Evolutionary conservation across 2,329 filamentous ascomycete species (phyloP).

Genomic region (Phialemonium atrogriseum): DNA sequence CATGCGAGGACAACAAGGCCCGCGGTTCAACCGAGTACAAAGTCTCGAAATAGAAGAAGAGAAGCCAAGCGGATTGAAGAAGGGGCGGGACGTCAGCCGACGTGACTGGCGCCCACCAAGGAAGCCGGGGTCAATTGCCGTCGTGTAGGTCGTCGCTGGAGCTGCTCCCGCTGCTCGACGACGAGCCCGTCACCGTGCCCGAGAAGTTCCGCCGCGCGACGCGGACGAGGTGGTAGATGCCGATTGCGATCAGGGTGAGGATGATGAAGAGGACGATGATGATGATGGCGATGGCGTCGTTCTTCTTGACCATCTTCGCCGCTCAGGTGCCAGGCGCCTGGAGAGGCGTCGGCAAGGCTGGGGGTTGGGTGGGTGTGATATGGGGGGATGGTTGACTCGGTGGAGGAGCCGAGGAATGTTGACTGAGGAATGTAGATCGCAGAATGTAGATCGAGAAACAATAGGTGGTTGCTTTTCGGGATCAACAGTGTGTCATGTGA

Average conservation of each 20-base stretch:
- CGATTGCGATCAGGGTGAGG: conserved; percentile 52
- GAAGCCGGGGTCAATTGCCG: too few relatives aligned
- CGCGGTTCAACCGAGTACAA: too few relatives aligned
- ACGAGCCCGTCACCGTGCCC: conserved; percentile 24
- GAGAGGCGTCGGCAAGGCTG: conserved; percentile 6
- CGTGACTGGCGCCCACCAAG: too few relatives aligned
- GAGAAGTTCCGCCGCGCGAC: conserved; percentile 34
- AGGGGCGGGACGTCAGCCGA: too few relatives aligned
- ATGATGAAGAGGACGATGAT: conserved; percentile 59
- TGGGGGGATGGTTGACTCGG: background rate
- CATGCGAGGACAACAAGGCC: too few relatives aligned
- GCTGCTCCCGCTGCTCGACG: conserved; percentile 15
- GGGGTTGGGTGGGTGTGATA: conserved; percentile 3
- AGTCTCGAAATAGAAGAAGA: too few relatives aligned
- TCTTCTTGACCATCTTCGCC: conserved; percentile 57
- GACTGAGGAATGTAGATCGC: conserved; percentile 3
- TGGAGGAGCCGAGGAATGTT: background rate
- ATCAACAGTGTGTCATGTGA: too few relatives aligned
- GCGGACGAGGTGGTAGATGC: conserved; percentile 54
- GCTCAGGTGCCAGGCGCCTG: too few relatives aligned
- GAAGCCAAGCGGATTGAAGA: too few relatives aligned
- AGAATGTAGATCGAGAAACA: too few relatives aligned
- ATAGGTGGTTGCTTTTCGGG: too few relatives aligned
- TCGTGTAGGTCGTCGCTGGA: conserved; percentile 11
- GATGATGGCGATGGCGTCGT: conserved; percentile 61